phyloP scores from a whole-genome alignment of 768 basidiomycete genomes.

The Pulveroboletus ravenelii region DNA sequence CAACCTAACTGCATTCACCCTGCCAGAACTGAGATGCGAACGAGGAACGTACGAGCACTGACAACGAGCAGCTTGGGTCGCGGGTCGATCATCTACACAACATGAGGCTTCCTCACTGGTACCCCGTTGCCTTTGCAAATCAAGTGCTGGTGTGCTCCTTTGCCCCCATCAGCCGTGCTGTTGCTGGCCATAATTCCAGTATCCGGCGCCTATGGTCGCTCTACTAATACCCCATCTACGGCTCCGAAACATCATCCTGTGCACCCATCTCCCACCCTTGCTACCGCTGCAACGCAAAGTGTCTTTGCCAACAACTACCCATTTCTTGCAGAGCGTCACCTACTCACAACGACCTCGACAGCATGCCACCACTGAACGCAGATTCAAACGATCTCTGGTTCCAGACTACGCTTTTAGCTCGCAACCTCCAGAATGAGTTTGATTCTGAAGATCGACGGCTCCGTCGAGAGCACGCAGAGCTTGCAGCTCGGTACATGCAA shows the following conservation, averaged over 20 bases:
- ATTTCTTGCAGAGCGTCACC: conserved; percentile 3
- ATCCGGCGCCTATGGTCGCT: background rate
- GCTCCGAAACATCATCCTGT: background rate
- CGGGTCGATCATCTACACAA: background rate
- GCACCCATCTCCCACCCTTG: background rate
- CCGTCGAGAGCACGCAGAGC: conserved; percentile 30
- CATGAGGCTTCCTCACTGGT: background rate
- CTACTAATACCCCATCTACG: background rate
- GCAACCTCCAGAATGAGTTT: conserved; percentile 33
- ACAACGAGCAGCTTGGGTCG: conserved; percentile 18
- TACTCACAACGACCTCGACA: conserved; percentile 10
- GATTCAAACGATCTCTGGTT: conserved; percentile 3
- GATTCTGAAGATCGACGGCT: conserved; percentile 40
- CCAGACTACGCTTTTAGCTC: conserved; percentile 19
- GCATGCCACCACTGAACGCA: background rate
- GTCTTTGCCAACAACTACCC: conserved; percentile 24
- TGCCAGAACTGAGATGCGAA: conserved; percentile 36
- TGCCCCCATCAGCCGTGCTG: conserved; percentile 13
- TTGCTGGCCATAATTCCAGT: conserved; percentile 20
- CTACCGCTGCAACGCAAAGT: conserved; percentile 6
- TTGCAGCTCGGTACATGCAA: conserved; percentile 27
- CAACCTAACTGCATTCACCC: conserved; percentile 43
- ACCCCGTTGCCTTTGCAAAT: background rate
- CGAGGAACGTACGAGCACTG: conserved; percentile 13
- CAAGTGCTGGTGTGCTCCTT: background rate